Percentiles rank a stretch among this genome's conserved stretches.
Evolutionary conservation across 345 rosid genomes (phyloP).

Genomic region (Salix suchowensis): DNA sequence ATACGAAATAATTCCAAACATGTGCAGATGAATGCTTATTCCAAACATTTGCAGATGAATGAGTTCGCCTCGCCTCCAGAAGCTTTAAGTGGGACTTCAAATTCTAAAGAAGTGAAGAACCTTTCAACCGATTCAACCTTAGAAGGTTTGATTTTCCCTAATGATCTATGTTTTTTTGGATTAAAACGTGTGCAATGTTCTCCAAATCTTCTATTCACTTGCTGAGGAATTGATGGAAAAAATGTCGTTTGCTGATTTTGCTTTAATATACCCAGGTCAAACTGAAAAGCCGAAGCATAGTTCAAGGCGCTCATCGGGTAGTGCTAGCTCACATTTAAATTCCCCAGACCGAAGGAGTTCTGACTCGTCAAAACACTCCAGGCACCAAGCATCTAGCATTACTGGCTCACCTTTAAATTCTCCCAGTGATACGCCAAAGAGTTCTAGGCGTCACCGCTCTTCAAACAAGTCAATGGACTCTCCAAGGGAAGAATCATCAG

Average conservation of each 20-base stretch:
- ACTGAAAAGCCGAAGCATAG: constrained; percentile 34
- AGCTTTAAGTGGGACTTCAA: background rate
- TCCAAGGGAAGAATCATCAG: constrained; percentile 13
- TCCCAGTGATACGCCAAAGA: constrained; percentile 35
- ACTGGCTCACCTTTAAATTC: constrained; percentile 16
- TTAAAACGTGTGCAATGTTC: background rate
- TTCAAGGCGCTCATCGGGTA: constrained; percentile 21
- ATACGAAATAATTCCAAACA: background rate
- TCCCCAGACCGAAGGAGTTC: constrained; percentile 6
- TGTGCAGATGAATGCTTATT: constrained; percentile 37
- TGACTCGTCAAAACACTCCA: background rate
- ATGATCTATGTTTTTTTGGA: background rate
- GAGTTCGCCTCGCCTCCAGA: constrained; percentile 25
- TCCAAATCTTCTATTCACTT: background rate
- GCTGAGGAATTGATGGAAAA: background rate
- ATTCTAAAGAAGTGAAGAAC: constrained; percentile 9
- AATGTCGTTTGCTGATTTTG: background rate
- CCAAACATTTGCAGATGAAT: constrained; percentile 34
- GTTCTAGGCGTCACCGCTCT: constrained; percentile 29
- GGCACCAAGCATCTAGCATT: constrained; percentile 1
- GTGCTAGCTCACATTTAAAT: background rate
- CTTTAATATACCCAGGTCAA: constrained; percentile 17
- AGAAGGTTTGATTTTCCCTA: constrained; percentile 24
- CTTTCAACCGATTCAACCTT: background rate
- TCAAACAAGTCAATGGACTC: constrained; percentile 29